Conservation (phyloP, 108 stramenopile species). For the Nitzschia palea region DNA sequence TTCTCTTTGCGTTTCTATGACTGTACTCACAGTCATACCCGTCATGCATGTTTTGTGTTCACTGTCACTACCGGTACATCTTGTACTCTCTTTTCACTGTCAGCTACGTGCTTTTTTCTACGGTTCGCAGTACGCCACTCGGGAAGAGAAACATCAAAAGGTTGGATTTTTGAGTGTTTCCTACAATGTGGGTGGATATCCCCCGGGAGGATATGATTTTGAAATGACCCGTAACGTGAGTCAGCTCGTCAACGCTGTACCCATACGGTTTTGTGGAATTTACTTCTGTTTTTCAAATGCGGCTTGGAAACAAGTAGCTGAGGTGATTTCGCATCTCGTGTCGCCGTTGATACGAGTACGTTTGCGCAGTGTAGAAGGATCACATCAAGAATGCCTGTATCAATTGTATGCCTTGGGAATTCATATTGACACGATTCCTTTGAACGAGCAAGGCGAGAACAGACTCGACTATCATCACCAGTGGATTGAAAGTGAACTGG, state of each 20-base stretch:
- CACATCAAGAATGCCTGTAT: conserved; percentile 16
- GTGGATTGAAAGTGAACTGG: neutral
- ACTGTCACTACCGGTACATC: too few relatives aligned
- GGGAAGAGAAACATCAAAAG: neutral
- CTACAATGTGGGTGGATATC: conserved; percentile 8
- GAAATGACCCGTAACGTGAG: conserved; percentile 1
- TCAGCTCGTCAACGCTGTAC: neutral
- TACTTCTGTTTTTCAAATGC: neutral
- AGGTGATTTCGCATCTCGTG: neutral
- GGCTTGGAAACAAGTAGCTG: conserved; percentile 1
- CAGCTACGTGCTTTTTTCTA: conserved; percentile 16
- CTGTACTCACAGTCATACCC: too few relatives aligned
- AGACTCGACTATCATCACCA: neutral
- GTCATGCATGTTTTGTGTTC: too few relatives aligned
- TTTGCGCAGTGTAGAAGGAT: conserved; percentile 4
- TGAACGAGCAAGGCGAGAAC: neutral
- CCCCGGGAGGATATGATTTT: neutral
- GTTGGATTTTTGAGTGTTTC: conserved; percentile 2
- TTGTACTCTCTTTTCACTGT: neutral
- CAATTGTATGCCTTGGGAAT: conserved; percentile 5
- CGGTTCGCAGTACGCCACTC: neutral
- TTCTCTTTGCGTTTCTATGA: neutral
- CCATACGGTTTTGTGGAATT: neutral
- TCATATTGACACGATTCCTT: conserved; percentile 1
- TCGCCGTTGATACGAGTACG: conserved; percentile 1